phyloP scores from a whole-genome alignment of 768 basidiomycete genomes.

The Suillus placidus region DNA sequence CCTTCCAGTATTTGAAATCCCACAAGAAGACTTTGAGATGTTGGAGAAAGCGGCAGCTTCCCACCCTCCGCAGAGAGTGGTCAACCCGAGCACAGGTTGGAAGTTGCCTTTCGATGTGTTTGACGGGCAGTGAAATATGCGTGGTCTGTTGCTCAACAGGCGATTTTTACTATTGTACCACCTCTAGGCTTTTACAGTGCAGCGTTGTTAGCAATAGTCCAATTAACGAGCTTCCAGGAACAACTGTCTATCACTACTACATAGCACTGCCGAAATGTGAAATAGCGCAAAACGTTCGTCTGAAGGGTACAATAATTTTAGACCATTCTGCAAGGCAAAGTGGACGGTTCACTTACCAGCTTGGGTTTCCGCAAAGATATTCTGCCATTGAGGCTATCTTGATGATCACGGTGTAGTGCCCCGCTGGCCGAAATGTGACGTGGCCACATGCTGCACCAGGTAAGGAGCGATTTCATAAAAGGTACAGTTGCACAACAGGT shows the following conservation, averaged over 20 bases:
- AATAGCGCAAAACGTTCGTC: neutral
- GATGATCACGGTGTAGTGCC: neutral
- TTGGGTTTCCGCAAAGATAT: neutral
- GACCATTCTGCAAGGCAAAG: neutral
- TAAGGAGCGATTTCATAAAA: too few species aligned
- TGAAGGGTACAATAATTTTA: neutral
- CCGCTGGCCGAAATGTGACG: too few species aligned
- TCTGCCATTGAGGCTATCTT: neutral
- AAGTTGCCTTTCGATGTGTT: conserved; percentile 66
- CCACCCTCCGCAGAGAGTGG: conserved; percentile 56
- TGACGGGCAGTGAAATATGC: conserved; percentile 40
- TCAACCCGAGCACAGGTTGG: conserved; percentile 65
- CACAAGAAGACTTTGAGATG: conserved; percentile 42
- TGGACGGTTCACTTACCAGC: neutral
- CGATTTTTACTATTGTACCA: neutral
- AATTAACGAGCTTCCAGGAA: neutral
- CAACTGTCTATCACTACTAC: neutral
- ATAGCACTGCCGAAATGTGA: neutral
- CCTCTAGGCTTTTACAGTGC: neutral
- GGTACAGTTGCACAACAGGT: too few species aligned
- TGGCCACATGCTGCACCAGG: too few species aligned
- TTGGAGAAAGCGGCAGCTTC: conserved; percentile 44
- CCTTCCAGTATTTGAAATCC: conserved; percentile 34
- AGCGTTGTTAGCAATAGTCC: neutral
- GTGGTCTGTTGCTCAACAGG: neutral